Conservation (phyloP, 2,329 filamentous ascomycete species). For the Pseudogymnoascus sp. region DNA sequence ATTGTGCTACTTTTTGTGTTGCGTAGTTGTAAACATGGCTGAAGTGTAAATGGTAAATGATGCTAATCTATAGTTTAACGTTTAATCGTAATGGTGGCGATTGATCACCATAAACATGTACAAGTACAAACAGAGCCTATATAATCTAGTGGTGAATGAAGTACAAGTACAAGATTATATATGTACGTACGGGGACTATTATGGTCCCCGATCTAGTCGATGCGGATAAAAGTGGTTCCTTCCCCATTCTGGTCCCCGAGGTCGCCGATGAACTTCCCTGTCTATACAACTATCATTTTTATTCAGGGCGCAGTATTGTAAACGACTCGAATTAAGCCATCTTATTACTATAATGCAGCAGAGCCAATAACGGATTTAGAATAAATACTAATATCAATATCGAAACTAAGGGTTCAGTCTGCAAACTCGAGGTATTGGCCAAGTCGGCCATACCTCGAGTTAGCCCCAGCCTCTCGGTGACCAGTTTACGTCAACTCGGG, state of each 20-base stretch:
- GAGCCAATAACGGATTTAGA: too few species aligned
- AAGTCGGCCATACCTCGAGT: not conserved
- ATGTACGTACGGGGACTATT: not conserved
- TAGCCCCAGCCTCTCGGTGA: not conserved
- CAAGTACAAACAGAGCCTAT: not conserved
- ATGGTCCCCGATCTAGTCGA: not conserved
- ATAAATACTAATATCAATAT: not conserved
- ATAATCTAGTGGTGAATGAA: not conserved
- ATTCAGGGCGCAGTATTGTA: not conserved
- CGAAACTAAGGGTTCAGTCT: not conserved
- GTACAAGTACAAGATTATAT: not conserved
- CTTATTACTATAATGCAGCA: not conserved
- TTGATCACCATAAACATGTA: not conserved
- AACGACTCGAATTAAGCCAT: not conserved
- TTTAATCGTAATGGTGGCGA: not conserved
- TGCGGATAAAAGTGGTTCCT: not conserved
- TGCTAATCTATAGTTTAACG: not conserved
- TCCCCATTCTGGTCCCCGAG: not conserved
- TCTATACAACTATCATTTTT: not conserved
- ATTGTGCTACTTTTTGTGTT: not conserved
- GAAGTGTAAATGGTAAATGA: not conserved
- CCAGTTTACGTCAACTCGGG: not conserved
- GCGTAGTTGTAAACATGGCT: not conserved
- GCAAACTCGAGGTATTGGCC: not conserved
- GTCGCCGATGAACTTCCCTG: not conserved